Evolutionary conservation across 169 alveolate genomes (phyloP).

Genomic region (Plasmodium reichenowi): DNA sequence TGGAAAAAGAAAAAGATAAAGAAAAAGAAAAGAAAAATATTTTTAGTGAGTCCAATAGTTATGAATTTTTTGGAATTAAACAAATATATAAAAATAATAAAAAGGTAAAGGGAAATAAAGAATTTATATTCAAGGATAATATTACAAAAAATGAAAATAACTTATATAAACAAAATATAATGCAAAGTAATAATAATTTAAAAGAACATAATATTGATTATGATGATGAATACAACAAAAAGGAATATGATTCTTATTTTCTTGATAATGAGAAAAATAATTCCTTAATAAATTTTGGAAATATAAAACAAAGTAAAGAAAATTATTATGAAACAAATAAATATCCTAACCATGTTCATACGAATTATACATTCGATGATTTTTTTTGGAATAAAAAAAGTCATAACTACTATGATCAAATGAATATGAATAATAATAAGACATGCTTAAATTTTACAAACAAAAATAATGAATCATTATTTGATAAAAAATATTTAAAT

Average conservation of each 20-base stretch:
- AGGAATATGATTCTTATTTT: slow-evolving; percentile 8
- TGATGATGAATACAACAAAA: slow-evolving; percentile 4
- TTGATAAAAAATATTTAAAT: slow-evolving; percentile 17
- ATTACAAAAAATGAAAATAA: slow-evolving; percentile 16
- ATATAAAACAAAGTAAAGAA: neutral
- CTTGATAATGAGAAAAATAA: slow-evolving; percentile 26
- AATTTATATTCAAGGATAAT: neutral
- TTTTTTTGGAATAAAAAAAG: slow-evolving; percentile 5
- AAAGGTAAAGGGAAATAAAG: slow-evolving; percentile 8
- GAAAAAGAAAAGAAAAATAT: neutral
- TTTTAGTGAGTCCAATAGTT: slow-evolving; percentile 18
- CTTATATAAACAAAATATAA: neutral
- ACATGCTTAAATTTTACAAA: neutral
- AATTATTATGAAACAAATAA: slow-evolving; percentile 18
- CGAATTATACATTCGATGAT: slow-evolving; percentile 1
- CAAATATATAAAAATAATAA: slow-evolving; percentile 4
- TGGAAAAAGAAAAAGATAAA: slow-evolving; percentile 21
- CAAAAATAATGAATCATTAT: slow-evolving; percentile 7
- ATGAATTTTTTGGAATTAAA: slow-evolving; percentile 14
- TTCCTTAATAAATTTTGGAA: slow-evolving; percentile 27
- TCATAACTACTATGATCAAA: slow-evolving; percentile 13
- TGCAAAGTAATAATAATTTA: slow-evolving; percentile 4
- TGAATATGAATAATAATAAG: slow-evolving; percentile 7
- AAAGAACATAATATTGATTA: slow-evolving; percentile 18
- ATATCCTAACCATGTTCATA: slow-evolving; percentile 2